Base-by-base conservation (phyloP, 2,329 filamentous ascomycete genomes). In the Botrytis fragariae region DNA sequence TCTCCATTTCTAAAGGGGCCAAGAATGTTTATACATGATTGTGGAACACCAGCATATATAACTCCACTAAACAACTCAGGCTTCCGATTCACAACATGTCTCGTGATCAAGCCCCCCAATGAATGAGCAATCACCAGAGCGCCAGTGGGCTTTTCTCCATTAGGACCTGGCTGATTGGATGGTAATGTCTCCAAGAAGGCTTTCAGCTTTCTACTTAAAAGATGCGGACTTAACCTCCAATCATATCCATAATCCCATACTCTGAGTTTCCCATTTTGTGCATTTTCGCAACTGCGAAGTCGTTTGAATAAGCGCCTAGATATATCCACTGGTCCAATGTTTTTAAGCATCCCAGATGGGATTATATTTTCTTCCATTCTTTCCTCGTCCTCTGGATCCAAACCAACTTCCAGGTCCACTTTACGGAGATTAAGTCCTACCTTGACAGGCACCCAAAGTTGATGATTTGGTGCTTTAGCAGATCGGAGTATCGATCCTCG, bases 241-340 rank as follows among this genome's bases (percentile, higher is more conserved):
- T 98, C 95, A 79, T 97, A 98, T 29, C 95, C 94, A 80, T 95
- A 98, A 78, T 98, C 92, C 85, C 94, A 94, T 0, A 97, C 88
- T 64, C 94, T 87, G 9, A 98, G 84, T 75, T 88, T 91, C 12
- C 93, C 93, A 6, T 84, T 86, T 70, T 88, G 87, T 2, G 89
- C 90, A 78, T 97, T 97, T 20, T 93, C 90, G 76, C 89, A 93
- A 45, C 91, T 90, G 68, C 89, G 87, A 32, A 97, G 82, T 72
- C 92, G 90, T 80, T 93, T 95, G 82, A 98, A 90, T 1, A 98
- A 84, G 57, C 93, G 89, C 73, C 90, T 91, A 7, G 93, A 93
- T 73, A 98, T 95, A 81, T 98, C 95, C 59, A 98, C 92, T 0
- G 94, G 94, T 0, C 95, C 95, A 75, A 98, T 93, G 79, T 97